A percentile compares a stretch with the other conserved stretches of the same genome.
phyloP scores from a whole-genome alignment of 768 basidiomycete species.

The Tylopilus balloui region DNA sequence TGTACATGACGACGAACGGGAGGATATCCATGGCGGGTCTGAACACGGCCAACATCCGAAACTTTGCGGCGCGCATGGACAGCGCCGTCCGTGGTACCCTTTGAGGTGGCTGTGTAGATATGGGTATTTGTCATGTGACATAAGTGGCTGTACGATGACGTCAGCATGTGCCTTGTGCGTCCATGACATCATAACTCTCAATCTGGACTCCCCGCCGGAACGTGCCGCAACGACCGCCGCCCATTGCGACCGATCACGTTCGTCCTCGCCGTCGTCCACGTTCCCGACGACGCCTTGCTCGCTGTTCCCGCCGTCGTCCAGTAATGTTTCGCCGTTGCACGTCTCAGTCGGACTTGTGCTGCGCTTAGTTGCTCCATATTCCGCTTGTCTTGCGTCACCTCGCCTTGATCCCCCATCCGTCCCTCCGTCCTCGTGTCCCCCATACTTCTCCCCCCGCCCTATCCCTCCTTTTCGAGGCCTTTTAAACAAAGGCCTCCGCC shows the following conservation, averaged over 20 bases:
- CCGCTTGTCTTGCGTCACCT: slow-evolving; percentile 24
- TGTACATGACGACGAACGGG: slow-evolving; percentile 85
- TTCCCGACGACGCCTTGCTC: slow-evolving; percentile 13
- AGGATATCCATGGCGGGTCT: slow-evolving; percentile 94
- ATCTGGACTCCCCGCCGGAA: slow-evolving; percentile 28
- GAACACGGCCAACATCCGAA: slow-evolving; percentile 72
- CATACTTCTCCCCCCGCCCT: slow-evolving; percentile 28
- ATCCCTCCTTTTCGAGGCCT: slow-evolving; percentile 15
- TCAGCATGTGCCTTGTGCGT: slow-evolving; percentile 21
- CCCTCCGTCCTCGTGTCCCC: slow-evolving; percentile 28
- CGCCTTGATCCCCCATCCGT: slow-evolving; percentile 17
- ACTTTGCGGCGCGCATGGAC: slow-evolving; percentile 71
- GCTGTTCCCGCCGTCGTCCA: slow-evolving; percentile 8
- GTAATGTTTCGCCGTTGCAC: slow-evolving; percentile 9
- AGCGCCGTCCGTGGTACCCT: slow-evolving; percentile 52
- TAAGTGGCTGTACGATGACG: slow-evolving; percentile 14
- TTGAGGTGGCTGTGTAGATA: slow-evolving; percentile 26
- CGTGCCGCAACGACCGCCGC: slow-evolving; percentile 24
- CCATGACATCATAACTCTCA: slow-evolving; percentile 29
- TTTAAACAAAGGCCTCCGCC: slow-evolving; percentile 15
- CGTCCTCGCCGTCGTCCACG: slow-evolving; percentile 22
- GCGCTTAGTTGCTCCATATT: slow-evolving; percentile 6
- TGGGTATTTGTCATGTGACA: background rate
- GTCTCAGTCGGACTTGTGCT: slow-evolving; percentile 16
- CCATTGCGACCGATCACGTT: slow-evolving; percentile 20